A percentile compares a stretch with the other conserved stretches of the same genome.
Conservation (phyloP, 306 rosid species). For the Dalbergia oliveri region DNA sequence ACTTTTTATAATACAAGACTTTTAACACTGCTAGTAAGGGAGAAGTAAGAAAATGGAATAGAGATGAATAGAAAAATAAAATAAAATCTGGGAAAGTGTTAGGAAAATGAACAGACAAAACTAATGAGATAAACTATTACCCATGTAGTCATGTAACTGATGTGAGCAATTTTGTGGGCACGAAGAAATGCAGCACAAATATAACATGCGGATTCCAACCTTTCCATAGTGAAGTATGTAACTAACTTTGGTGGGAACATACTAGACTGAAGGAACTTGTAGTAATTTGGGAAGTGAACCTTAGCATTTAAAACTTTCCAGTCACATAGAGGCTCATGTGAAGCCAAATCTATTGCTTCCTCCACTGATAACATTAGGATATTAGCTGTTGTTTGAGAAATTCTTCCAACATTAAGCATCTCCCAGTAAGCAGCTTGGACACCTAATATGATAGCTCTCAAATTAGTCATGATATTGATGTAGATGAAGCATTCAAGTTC, state of each 20-base stretch:
- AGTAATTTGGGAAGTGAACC: conserved; percentile 83
- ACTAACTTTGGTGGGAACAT: conserved; percentile 73
- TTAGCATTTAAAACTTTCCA: conserved; percentile 84
- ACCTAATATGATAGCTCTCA: conserved; percentile 59
- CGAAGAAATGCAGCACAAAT: conserved; percentile 96
- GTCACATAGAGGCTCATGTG: conserved; percentile 78
- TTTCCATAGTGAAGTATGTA: conserved; percentile 83
- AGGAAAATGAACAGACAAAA: conserved; percentile 35
- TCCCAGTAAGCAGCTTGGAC: conserved; percentile 99
- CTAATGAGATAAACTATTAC: conserved; percentile 52
- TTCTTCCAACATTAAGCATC: conserved; percentile 98
- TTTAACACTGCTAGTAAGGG: neutral
- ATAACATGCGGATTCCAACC: conserved; percentile 87
- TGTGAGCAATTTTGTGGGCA: conserved; percentile 81
- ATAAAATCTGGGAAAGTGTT: neutral
- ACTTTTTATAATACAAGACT: neutral
- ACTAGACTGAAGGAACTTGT: conserved; percentile 74
- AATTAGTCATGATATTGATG: conserved; percentile 37
- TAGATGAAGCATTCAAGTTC: conserved; percentile 33
- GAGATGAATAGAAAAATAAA: neutral
- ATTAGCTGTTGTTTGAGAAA: conserved; percentile 79
- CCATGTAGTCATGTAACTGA: conserved; percentile 83
- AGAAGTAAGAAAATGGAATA: conserved; percentile 5
- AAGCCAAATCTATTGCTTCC: conserved; percentile 88
- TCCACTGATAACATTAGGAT: conserved; percentile 92